These are phyloP conservation scores for Atalantia buxifolia DNA, from an alignment of 345 rosid genomes.

Conservation along the genomic window DNA sequence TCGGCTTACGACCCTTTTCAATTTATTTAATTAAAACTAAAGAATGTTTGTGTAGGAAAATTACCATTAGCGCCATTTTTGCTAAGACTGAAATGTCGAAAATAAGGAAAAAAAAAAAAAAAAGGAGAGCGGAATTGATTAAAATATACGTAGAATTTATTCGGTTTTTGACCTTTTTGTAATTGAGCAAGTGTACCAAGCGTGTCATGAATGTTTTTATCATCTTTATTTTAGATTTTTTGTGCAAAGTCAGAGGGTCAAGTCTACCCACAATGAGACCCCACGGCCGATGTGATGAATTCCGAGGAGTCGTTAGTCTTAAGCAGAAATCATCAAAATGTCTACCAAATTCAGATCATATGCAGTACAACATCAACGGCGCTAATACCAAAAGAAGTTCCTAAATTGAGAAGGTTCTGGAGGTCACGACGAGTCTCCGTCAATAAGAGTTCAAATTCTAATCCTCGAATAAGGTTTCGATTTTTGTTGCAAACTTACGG, in stretches of 20 bases:
- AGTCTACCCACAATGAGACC: too few relatives aligned
- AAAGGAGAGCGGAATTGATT: too few relatives aligned
- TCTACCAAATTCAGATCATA: not conserved
- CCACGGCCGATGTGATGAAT: too few relatives aligned
- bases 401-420: not conserved
- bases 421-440: not conserved
- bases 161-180: too few relatives aligned
- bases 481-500: too few relatives aligned
- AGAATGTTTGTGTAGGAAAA: too few relatives aligned
- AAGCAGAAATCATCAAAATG: not conserved
- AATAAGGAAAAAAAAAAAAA: too few relatives aligned
- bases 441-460: not conserved
- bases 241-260: not conserved
- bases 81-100: too few relatives aligned
- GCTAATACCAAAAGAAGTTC: not conserved
- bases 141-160: too few relatives aligned
- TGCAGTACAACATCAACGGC: too few relatives aligned
- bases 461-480: too few relatives aligned
- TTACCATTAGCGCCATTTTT: not conserved
- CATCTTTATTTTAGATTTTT: not conserved
- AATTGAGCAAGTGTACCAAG: not conserved
- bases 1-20: not conserved
- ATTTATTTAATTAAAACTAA: too few relatives aligned
- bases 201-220: not conserved
- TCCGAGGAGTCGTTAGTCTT: not conserved